Percentiles rank a stretch among this genome's conserved stretches.
These are phyloP conservation scores for Herpetomonas samuelpessoai DNA, from an alignment of 208 protist species.

Conservation along the genomic window DNA sequence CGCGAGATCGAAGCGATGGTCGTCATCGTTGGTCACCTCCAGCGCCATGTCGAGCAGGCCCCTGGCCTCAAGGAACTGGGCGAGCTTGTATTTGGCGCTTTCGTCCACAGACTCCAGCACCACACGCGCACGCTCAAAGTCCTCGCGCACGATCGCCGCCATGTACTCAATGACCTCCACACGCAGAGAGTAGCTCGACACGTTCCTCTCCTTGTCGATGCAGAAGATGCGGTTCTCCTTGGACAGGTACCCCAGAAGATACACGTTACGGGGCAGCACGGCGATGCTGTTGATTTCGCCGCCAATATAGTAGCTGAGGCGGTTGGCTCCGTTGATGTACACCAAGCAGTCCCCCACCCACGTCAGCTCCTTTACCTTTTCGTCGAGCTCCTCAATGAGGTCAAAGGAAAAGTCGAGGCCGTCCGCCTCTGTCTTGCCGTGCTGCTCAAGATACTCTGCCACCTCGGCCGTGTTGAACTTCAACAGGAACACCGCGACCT, in stretches of 20 bases:
- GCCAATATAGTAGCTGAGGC: conserved; percentile 98
- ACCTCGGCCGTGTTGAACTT: conserved; percentile 91
- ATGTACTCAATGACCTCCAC: conserved; percentile 97
- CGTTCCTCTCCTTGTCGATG: conserved; percentile 93
- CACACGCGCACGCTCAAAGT: conserved; percentile 88
- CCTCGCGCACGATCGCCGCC: conserved; percentile 94
- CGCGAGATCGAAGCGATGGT: conserved; percentile 96
- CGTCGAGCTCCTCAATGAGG: conserved; percentile 91
- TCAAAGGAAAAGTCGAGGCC: conserved; percentile 97
- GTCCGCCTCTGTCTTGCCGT: conserved; percentile 66
- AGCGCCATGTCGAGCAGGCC: conserved; percentile 92
- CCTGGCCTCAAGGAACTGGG: conserved; percentile 94
- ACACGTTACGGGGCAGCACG: conserved; percentile 90
- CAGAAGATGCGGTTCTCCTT: conserved; percentile 96
- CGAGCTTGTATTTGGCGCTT: conserved; percentile 84
- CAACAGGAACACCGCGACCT: conserved; percentile 94
- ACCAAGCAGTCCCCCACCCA: conserved; percentile 98
- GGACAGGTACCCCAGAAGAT: conserved; percentile 94
- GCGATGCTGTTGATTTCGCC: conserved; percentile 92
- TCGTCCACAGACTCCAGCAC: conserved; percentile 85
- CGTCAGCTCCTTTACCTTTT: conserved; percentile 87
- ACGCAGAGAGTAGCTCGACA: conserved; percentile 92
- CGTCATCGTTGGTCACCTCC: conserved; percentile 92
- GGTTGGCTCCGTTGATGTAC: conserved; percentile 92
- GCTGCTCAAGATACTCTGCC: conserved; percentile 53